Evolutionary conservation across 2,329 filamentous ascomycete genomes (phyloP), one percentile per base, ranked within the genome.

Genomic region (Hypocreales sp.): DNA sequence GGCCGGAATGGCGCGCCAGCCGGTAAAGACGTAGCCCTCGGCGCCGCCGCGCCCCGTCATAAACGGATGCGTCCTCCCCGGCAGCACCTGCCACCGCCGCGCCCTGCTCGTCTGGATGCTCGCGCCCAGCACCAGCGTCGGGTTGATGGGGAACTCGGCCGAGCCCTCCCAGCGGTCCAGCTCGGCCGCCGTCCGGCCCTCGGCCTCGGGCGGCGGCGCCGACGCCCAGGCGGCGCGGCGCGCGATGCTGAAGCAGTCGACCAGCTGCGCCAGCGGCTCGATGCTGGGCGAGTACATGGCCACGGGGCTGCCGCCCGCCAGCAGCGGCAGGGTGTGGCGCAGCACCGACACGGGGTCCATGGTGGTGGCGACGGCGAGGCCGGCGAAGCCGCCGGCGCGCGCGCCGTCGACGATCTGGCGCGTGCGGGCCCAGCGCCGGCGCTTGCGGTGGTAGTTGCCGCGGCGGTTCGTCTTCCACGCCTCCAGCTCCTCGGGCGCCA

Each of bases 1-100:
- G 0, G 79, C 72, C 0, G 90, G 90, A 24, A 87, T 57, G 1
- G 90, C 83, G 39, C 75, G 70, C 47, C 79, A 81, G 0, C 68
- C 87, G 16, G 83, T 87, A 39, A 95, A 84, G 4, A 98, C 49
- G 49, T 82, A 98, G 0, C 90, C 90, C 45, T 95, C 87, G 0
- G 83, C 73, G 1, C 87, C 87, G 13, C 90, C 90, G 22, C 70
- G 67, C 20, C 74, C 74, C 33, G 81, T 93, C 90, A 98, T 98
- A 30, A 92, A 53, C 6, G 90, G 90, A 56, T 98, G 90, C 28
- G 90, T 95, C 29, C 90, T 62, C 1, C 83, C 81, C 0, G 90
- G 90, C 25, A 98, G 52, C 2, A 94, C 86, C 58, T 98, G 90
- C 81, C 83, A 95, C 28, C 71, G 64, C 35, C 79, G 66, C 5